A percentile compares a stretch with the other conserved stretches of the same genome.
phyloP scores from a whole-genome alignment of 2,329 filamentous ascomycete genomes.

The Madurella mycetomatis region DNA sequence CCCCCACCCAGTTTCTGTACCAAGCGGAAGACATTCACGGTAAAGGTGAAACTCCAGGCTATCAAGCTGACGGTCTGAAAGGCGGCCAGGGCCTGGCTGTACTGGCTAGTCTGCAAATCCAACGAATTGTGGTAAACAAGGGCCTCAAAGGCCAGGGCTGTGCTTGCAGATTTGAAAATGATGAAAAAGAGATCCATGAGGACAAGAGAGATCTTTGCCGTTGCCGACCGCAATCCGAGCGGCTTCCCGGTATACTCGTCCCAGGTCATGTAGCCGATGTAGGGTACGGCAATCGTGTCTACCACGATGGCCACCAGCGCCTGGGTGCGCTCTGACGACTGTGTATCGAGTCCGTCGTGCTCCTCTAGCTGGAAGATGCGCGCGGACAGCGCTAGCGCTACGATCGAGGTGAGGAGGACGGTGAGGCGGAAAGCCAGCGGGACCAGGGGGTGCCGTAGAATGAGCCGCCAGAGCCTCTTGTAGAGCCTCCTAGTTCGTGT shows the following conservation, averaged over 20 bases:
- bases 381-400: constrained; percentile 73
- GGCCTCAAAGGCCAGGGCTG: constrained; percentile 83
- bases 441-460: constrained; percentile 78
- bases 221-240: constrained; percentile 75
- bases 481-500: constrained; percentile 45
- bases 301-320: constrained; percentile 86
- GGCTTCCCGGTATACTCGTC: constrained; percentile 96
- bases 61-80: constrained; percentile 77
- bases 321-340: constrained; percentile 60
- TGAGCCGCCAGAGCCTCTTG: constrained; percentile 60
- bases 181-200: constrained; percentile 94
- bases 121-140: constrained; percentile 55
- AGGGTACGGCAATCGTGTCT: constrained; percentile 82
- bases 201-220: constrained; percentile 83
- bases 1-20: constrained; percentile 57
- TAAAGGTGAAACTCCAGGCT: constrained; percentile 88
- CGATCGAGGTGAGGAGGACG: constrained; percentile 76
- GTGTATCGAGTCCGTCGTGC: constrained; percentile 34
- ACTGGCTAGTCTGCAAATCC: constrained; percentile 43
- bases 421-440: constrained; percentile 78
- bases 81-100: constrained; percentile 65
- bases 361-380: constrained; percentile 64
- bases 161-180: constrained; percentile 92
- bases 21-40: constrained; percentile 73
- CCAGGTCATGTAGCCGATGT: constrained; percentile 89